Evolutionary conservation across 805 yeast genomes (phyloP), one percentile per base, ranked within the genome.

Genomic region (Ascoidea asiatica): DNA sequence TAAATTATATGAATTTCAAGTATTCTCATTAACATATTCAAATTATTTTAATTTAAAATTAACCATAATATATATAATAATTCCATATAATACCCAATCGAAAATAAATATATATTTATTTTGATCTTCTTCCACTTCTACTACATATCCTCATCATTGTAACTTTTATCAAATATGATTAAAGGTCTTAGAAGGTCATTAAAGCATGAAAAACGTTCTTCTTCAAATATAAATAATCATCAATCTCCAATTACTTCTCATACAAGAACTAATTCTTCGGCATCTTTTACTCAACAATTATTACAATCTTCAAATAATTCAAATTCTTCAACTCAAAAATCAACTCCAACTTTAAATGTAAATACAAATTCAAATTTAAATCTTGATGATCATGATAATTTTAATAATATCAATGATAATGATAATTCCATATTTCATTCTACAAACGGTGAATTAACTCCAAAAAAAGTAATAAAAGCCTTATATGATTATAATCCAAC

Each of bases 401-500:
- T 29, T 15, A 29, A 29, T 29, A 29, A 29, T 15, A 15, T 15
- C 35, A 29, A 29, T 29, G 35, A 29, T 15, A 29, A 8, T 29
- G 35, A 29, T 29, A n/a, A n/a, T n/a, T 40, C 44, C 11, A 39
- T 48, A 3, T 36, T 38, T 17, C 45, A 46, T 11, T 42, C 41
- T 21, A 17, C 45, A 20, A 54, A 52, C 38, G 41, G 54, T 1
- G 51, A 58, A 18, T 62, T 67, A 48, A 75, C 85, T 3, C 95
- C 95, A 4, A 81, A 77, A 48, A 81, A 81, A 56, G 95, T 86
- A 40, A 86, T 92, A 47, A 79, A 78, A 50, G 97, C 97, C 0
- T 63, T 81, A 17, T 78, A 75, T 53, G 81, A 81, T 56, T 89
- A 89, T 61, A 66, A 66, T 39, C 82, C 95, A 1, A 89, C 81